Conservation (phyloP, 129 eudicot species). For the Logfia minima region DNA sequence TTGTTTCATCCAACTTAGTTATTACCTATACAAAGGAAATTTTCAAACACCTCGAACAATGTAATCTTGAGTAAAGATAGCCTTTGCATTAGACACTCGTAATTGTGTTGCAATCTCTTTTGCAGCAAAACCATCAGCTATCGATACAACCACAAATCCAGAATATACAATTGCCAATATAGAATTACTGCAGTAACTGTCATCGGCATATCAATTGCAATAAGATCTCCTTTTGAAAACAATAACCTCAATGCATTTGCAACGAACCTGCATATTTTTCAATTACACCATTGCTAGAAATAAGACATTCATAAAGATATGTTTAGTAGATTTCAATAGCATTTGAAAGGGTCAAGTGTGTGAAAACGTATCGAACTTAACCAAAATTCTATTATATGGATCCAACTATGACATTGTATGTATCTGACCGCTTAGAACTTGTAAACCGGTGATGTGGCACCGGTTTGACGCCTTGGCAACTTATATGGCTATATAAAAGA, state of each 20-base stretch:
- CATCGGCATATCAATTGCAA: constrained; percentile 99
- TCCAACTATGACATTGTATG: no score
- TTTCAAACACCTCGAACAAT: constrained; percentile 81
- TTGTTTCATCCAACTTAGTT: neutral
- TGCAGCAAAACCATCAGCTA: constrained; percentile 92
- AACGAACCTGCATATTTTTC: constrained; percentile 56
- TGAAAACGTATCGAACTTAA: no score
- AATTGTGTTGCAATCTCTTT: constrained; percentile 84
- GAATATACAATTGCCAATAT: constrained; percentile 79
- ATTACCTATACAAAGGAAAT: constrained; percentile 90
- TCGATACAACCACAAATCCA: constrained; percentile 78
- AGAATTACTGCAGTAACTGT: constrained; percentile 81
- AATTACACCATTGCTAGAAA: neutral
- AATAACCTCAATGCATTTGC: constrained; percentile 67
- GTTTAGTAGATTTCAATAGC: neutral
- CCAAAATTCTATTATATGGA: no score
- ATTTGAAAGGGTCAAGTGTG: neutral
- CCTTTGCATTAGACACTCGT: constrained; percentile 75
- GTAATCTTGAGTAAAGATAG: constrained; percentile 87
- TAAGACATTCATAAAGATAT: neutral
- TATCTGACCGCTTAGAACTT: no score
- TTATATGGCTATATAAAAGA: neutral
- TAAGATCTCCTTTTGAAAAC: constrained; percentile 78
- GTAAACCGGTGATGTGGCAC: no score
- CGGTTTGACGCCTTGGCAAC: neutral